Percentiles rank a stretch among this genome's conserved stretches.
Conservation (phyloP, 305 asterid species). For the Striga hermonthica region DNA sequence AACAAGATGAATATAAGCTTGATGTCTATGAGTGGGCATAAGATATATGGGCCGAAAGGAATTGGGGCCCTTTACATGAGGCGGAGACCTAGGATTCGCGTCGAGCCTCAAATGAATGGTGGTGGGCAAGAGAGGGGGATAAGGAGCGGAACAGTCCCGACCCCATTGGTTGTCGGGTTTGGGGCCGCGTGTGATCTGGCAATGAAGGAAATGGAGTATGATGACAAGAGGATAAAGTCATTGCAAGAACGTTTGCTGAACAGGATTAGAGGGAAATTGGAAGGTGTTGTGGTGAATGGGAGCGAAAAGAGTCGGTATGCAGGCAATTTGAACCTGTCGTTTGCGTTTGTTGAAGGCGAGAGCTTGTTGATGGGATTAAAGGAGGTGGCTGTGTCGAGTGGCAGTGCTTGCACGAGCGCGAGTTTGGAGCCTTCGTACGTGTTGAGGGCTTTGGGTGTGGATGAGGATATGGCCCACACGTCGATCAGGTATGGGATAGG, state of each 20-base stretch:
- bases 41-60: conserved; percentile 92
- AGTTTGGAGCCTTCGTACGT: conserved; percentile 96
- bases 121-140: conserved; percentile 99
- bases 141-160: conserved; percentile 92
- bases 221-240: conserved; percentile 56
- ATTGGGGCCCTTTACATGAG: conserved; percentile 85
- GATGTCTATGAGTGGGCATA: conserved; percentile 96
- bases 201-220: conserved; percentile 89
- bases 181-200: conserved; percentile 92
- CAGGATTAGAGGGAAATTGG: conserved; percentile 62
- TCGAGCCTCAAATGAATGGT: conserved; percentile 94
- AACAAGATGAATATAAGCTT: conserved; percentile 80
- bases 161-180: conserved; percentile 91
- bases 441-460: conserved; percentile 94
- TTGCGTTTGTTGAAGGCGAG: conserved; percentile 96
- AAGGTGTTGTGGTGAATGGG: conserved; percentile 87
- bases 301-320: conserved; percentile 73
- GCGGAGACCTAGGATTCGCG: conserved; percentile 87
- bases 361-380: conserved; percentile 96
- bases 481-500: conserved; percentile 96
- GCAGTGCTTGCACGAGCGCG: conserved; percentile 95
- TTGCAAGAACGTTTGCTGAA: conserved; percentile 67
- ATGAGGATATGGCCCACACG: conserved; percentile 96
- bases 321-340: conserved; percentile 87
- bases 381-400: conserved; percentile 97